Evolutionary conservation across 2,329 filamentous ascomycete genomes (phyloP).

Genomic region (Mycosphaerella sp.): DNA sequence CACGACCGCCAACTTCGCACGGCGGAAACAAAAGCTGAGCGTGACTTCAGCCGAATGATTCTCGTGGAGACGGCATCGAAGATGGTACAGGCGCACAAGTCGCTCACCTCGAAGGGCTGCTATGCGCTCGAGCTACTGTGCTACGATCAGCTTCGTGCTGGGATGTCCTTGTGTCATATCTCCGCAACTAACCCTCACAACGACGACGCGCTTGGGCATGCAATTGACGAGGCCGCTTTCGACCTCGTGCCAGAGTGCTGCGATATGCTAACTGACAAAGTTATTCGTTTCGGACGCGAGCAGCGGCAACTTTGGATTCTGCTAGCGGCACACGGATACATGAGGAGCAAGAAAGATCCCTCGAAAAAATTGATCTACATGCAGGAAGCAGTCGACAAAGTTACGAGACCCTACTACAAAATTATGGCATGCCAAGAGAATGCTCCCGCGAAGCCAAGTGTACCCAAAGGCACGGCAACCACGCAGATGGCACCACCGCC

Average conservation of each 20-base stretch:
- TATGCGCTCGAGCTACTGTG: constrained; percentile 28
- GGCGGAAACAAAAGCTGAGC: constrained; percentile 23
- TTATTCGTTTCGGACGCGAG: constrained; percentile 29
- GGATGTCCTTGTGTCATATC: constrained; percentile 28
- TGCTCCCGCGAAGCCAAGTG: constrained; percentile 3
- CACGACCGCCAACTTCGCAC: constrained; percentile 30
- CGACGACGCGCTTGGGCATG: constrained; percentile 21
- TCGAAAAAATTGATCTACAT: constrained; percentile 23
- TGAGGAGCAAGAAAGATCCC: constrained; percentile 27
- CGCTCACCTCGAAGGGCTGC: constrained; percentile 23
- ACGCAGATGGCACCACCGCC: neutral
- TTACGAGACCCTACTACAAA: constrained; percentile 29
- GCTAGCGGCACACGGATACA: constrained; percentile 26
- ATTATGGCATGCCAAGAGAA: constrained; percentile 32
- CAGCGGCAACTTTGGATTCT: constrained; percentile 31
- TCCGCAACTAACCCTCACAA: constrained; percentile 21
- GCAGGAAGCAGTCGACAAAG: constrained; percentile 31
- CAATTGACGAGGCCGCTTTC: constrained; percentile 24
- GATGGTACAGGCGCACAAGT: constrained; percentile 27
- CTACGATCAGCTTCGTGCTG: constrained; percentile 29
- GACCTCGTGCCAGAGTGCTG: constrained; percentile 24
- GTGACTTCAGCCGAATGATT: constrained; percentile 29
- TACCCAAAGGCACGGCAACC: neutral
- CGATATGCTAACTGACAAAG: constrained; percentile 29
- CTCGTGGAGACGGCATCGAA: constrained; percentile 26